These are phyloP conservation scores for Auxenochlorella pyrenoidosa DNA, from an alignment of 139 green algal species.

Conservation along the genomic window DNA sequence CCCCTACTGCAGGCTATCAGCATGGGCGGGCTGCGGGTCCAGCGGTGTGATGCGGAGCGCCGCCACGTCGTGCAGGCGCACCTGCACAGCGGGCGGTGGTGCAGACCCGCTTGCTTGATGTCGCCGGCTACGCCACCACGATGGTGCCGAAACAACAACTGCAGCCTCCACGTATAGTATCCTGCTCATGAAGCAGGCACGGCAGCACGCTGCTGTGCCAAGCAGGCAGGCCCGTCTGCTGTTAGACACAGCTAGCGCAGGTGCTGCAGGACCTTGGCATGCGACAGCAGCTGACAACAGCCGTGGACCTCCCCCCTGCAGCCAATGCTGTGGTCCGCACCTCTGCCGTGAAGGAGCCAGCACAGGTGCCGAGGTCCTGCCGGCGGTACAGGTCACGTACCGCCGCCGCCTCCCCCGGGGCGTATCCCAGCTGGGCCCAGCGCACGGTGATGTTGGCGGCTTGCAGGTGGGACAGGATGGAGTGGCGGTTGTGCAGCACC, in stretches of 20 bases:
- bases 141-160: too few relatives aligned
- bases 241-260: too few relatives aligned
- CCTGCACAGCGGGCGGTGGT: background rate
- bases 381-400: conserved; percentile 61
- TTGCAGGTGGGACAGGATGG: background rate
- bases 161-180: too few relatives aligned
- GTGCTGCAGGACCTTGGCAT: background rate
- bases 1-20: background rate
- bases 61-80: conserved; percentile 40
- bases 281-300: too few relatives aligned
- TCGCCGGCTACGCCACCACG: too few relatives aligned
- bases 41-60: conserved; percentile 10
- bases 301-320: too few relatives aligned
- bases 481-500: conserved; percentile 62
- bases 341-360: background rate
- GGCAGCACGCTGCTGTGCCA: too few relatives aligned
- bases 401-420: background rate
- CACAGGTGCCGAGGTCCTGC: conserved; percentile 49
- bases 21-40: background rate
- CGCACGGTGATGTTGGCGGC: conserved; percentile 4
- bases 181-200: too few relatives aligned
- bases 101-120: too few relatives aligned
- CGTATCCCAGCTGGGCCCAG: conserved; percentile 47
- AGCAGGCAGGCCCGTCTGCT: too few relatives aligned
- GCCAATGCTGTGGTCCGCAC: background rate